phyloP scores from a whole-genome alignment of 306 rosid species.

The Sicyos edulis region DNA sequence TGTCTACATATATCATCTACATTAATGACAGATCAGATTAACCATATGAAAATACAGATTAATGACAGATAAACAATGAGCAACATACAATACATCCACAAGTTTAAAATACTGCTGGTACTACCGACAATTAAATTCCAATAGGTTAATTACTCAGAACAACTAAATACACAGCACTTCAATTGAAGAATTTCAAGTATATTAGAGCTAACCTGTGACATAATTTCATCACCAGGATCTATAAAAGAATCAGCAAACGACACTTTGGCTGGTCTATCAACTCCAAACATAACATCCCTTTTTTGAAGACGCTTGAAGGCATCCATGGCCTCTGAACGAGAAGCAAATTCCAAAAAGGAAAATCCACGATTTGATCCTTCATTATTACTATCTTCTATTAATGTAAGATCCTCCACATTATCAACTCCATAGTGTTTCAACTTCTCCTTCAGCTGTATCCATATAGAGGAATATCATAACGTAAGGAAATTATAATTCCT shows the following conservation, averaged over 20 bases:
- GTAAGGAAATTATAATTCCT: slow-evolving; percentile 36
- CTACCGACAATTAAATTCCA: not conserved
- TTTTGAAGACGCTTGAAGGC: slow-evolving; percentile 89
- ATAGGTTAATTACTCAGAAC: not conserved
- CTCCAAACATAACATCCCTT: slow-evolving; percentile 92
- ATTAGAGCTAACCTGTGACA: slow-evolving; percentile 76
- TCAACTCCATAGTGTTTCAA: slow-evolving; percentile 88
- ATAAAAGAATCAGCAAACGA: slow-evolving; percentile 96
- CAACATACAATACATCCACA: too few relatives aligned
- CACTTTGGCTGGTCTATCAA: slow-evolving; percentile 96
- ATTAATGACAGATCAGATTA: too few relatives aligned
- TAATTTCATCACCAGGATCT: slow-evolving; percentile 96
- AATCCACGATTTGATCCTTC: slow-evolving; percentile 92
- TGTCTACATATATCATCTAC: too few relatives aligned
- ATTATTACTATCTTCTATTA: slow-evolving; percentile 85
- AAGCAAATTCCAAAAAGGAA: slow-evolving; percentile 88
- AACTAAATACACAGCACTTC: not conserved
- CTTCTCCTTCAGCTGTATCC: slow-evolving; percentile 82
- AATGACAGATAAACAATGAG: too few relatives aligned
- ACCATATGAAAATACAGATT: too few relatives aligned
- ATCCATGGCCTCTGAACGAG: slow-evolving; percentile 97
- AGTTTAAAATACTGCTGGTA: not conserved
- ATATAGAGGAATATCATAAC: slow-evolving; percentile 26
- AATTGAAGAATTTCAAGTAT: slow-evolving; percentile 21
- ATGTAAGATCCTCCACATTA: slow-evolving; percentile 80